Evolutionary conservation across 2,329 filamentous ascomycete genomes (phyloP), one percentile per base, ranked within the genome.

Genomic region (Arachnomyces sp.): DNA sequence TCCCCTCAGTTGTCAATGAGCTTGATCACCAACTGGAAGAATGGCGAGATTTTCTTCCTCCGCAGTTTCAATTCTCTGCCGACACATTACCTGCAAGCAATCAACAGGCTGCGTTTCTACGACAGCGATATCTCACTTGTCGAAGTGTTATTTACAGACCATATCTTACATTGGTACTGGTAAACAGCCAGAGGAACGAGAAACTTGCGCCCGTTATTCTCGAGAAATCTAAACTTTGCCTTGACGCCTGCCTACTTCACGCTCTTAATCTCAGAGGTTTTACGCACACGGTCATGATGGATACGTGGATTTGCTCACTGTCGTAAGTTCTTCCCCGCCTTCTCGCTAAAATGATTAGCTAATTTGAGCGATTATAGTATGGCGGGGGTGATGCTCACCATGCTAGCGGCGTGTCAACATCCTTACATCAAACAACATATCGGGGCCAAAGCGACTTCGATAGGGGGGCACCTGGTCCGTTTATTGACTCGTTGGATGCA

Each of bases 301-400:
- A 75, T 46, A 73, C 71, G 0, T 75, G 72, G 72, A 74, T 75
- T 15, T 75, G 72, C 34, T 71, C 71, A 0, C 48, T 75, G 0
- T 74, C 70, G 71, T 74, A 55, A 51, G 68, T 61, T 3, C 13
- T 11, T 29, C 17, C 3, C 32, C 3, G 31, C n/a, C 3, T 34
- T 34, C 4, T 3, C 11, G 1, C 17, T 71, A 69, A 0, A 73
- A 73, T 69, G 67, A 69, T 12, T 29, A n/a, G 13, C 25, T 29
- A 37, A 28, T 13, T 13, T 37, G 28, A n/a, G 28, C 7, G 28
- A n/a, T 28, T 7, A 28, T 17, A 72, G 70, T 0, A 73, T 73
- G 71, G 68, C 71, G 0, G 66, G 66, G 0, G 68, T 67, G 3
- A 73, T 73, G 69, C 61, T 73, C 3, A 63, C 73, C 1, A 54